phyloP scores from a whole-genome alignment of 192 early-diverging fungal genomes.

The Coemansia sp. region DNA sequence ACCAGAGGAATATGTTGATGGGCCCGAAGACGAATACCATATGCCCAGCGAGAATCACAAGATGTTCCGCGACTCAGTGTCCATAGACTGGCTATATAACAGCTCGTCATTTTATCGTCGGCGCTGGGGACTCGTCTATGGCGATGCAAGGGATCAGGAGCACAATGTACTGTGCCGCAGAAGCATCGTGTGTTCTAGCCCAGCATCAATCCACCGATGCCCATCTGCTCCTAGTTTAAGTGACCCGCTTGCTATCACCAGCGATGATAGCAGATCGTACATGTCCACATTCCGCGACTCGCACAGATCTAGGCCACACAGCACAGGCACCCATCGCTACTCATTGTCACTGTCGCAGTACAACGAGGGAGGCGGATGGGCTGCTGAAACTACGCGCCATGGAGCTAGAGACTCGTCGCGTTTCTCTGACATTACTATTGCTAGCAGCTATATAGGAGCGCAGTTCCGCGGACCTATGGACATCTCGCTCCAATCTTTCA shows the following conservation, averaged over 20 bases:
- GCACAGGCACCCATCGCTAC: neutral
- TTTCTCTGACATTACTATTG: constrained; percentile 20
- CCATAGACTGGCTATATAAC: constrained; percentile 4
- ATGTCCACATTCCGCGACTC: constrained; percentile 17
- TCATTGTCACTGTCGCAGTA: constrained; percentile 11
- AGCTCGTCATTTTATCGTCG: neutral
- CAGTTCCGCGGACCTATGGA: constrained; percentile 21
- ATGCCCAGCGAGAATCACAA: neutral
- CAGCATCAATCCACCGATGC: constrained; percentile 10
- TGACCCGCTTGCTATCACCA: neutral
- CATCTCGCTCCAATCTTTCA: constrained; percentile 23
- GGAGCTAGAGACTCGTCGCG: constrained; percentile 10
- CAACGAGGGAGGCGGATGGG: constrained; percentile 9
- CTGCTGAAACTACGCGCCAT: neutral
- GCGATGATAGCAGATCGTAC: constrained; percentile 13
- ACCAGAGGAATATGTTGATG: neutral
- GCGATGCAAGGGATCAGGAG: constrained; percentile 10
- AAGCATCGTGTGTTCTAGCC: neutral
- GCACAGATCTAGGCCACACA: neutral
- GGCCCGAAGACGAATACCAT: neutral
- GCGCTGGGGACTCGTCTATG: constrained; percentile 6
- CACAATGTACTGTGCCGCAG: constrained; percentile 9
- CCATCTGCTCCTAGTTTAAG: constrained; percentile 35
- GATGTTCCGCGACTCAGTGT: constrained; percentile 1
- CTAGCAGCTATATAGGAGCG: constrained; percentile 14